Conservation (phyloP, 1,284 basidiomycete genomes). For the Ceraceosorus guamensis region DNA sequence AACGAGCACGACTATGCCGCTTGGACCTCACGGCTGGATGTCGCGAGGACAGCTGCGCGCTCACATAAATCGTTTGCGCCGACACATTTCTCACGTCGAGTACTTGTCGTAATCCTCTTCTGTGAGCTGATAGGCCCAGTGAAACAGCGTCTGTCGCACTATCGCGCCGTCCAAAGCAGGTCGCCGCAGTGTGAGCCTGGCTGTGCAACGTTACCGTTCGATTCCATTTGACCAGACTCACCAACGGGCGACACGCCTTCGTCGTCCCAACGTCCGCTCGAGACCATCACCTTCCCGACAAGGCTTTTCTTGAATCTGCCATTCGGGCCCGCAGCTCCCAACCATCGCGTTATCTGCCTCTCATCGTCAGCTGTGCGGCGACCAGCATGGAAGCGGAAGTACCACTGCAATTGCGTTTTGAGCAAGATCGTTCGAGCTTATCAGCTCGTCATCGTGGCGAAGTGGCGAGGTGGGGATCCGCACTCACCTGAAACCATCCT, state of each 20-base stretch:
- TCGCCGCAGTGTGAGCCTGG: background rate
- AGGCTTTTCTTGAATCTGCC: slow-evolving; percentile 51
- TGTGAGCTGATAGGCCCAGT: slow-evolving; percentile 45
- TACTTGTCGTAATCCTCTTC: too few relatives aligned
- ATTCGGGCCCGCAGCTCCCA: slow-evolving; percentile 51
- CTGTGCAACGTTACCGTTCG: background rate
- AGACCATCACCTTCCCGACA: slow-evolving; percentile 49
- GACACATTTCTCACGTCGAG: too few relatives aligned
- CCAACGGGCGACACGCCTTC: slow-evolving; percentile 18
- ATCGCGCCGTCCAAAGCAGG: background rate
- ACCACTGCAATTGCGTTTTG: slow-evolving; percentile 41
- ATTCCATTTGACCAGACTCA: background rate
- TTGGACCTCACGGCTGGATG: too few relatives aligned
- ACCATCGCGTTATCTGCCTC: slow-evolving; percentile 52
- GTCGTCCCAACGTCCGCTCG: slow-evolving; percentile 46
- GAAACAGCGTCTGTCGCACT: slow-evolving; percentile 40
- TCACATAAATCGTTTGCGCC: too few relatives aligned
- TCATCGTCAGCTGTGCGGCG: slow-evolving; percentile 51
- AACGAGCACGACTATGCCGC: too few relatives aligned
- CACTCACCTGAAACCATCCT: slow-evolving; percentile 50
- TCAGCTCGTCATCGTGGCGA: background rate
- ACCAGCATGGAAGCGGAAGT: slow-evolving; percentile 52
- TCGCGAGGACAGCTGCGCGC: too few relatives aligned
- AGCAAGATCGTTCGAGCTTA: background rate
- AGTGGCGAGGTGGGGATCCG: background rate